Percentiles rank a stretch among this genome's conserved stretches.
phyloP scores from a whole-genome alignment of 2,329 filamentous ascomycete genomes.

The Sporothrix phasma region DNA sequence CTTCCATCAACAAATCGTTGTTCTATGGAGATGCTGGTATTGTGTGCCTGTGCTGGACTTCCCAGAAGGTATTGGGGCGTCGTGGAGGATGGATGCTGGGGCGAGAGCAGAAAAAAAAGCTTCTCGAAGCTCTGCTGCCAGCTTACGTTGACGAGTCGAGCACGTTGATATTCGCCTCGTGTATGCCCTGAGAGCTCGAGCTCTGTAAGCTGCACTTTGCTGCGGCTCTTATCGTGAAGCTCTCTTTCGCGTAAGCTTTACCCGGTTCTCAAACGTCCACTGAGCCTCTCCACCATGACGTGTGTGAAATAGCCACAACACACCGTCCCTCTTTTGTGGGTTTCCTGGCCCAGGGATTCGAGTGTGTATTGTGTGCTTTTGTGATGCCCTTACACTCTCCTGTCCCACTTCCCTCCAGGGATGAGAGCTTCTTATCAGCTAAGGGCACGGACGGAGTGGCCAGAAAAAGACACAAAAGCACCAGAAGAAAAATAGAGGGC shows the following conservation, averaged over 20 bases:
- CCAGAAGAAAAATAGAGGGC: neutral
- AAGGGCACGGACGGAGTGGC: conserved; percentile 8
- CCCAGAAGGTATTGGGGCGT: neutral
- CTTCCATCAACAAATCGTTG: neutral
- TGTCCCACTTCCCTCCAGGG: neutral
- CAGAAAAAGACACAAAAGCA: neutral
- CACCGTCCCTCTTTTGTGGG: neutral
- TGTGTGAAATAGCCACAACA: neutral
- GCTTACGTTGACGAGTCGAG: neutral
- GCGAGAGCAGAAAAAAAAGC: neutral
- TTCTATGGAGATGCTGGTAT: neutral
- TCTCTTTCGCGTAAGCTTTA: neutral
- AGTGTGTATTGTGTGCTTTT: conserved; percentile 7
- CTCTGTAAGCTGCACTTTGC: neutral
- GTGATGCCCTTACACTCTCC: neutral
- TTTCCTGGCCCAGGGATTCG: neutral
- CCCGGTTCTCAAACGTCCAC: too few relatives aligned
- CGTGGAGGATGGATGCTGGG: neutral
- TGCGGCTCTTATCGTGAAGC: neutral
- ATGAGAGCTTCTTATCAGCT: conserved; percentile 3
- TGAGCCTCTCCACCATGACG: neutral
- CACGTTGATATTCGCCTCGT: neutral
- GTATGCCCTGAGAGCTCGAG: too few relatives aligned
- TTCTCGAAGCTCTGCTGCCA: neutral
- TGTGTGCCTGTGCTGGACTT: neutral